Conservation (phyloP, 2,329 filamentous ascomycete species). For the Phaeosphaeria sp. region DNA sequence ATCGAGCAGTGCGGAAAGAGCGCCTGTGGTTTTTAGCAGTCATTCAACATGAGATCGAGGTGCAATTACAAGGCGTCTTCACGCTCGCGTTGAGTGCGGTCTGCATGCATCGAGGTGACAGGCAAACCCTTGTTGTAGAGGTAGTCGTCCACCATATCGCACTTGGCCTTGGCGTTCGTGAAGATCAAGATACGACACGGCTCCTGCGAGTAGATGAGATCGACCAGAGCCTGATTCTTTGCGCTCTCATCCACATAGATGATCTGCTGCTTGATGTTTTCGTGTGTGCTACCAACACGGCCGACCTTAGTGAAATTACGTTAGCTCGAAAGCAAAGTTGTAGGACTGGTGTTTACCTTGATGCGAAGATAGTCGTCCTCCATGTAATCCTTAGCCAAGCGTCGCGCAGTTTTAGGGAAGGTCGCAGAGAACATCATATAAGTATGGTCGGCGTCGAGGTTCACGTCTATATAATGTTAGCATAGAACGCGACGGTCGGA, state of each 20-base stretch:
- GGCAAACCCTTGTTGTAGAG: conserved; percentile 82
- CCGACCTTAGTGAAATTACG: conserved; percentile 62
- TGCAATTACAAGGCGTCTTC: conserved; percentile 79
- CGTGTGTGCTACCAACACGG: conserved; percentile 80
- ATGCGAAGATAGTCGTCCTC: conserved; percentile 77
- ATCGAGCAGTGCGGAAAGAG: conserved; percentile 75
- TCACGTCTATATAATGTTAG: conserved; percentile 63
- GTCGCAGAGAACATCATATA: conserved; percentile 93
- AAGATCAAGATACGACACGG: conserved; percentile 88
- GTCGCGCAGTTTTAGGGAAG: conserved; percentile 80
- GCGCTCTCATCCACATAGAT: conserved; percentile 67
- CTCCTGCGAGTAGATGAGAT: conserved; percentile 72
- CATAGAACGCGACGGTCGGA: neutral
- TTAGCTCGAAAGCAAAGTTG: neutral
- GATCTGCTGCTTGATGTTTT: conserved; percentile 81
- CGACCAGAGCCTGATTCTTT: conserved; percentile 75
- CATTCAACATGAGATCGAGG: neutral
- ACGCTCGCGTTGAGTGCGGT: conserved; percentile 87
- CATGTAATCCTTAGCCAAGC: conserved; percentile 79
- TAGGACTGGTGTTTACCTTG: conserved; percentile 49
- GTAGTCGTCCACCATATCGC: conserved; percentile 86
- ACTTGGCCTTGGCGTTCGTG: conserved; percentile 78
- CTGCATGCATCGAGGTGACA: conserved; percentile 84
- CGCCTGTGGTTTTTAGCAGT: conserved; percentile 55
- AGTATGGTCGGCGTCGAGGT: conserved; percentile 72